These are phyloP conservation scores for Venturia oleaginea DNA, from an alignment of 2,329 filamentous ascomycete genomes.

Conservation along the genomic window DNA sequence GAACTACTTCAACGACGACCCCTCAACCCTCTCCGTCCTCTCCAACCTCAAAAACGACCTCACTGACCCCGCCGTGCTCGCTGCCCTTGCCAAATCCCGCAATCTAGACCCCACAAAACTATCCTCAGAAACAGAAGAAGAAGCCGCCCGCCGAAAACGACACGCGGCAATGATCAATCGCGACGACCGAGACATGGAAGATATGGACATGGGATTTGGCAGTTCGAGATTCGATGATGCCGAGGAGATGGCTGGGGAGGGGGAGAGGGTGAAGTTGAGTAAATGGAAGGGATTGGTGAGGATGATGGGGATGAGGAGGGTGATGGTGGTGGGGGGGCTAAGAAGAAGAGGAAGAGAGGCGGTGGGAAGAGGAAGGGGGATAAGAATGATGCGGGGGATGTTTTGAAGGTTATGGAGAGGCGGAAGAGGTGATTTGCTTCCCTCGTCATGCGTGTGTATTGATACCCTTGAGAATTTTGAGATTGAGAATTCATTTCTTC, in stretches of 20 bases:
- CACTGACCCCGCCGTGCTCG: slow-evolving; percentile 70
- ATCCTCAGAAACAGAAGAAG: slow-evolving; percentile 36
- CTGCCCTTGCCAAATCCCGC: slow-evolving; percentile 72
- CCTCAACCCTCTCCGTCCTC: slow-evolving; percentile 17
- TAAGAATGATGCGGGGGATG: slow-evolving; percentile 68
- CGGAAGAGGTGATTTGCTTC: slow-evolving; percentile 31
- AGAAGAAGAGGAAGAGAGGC: slow-evolving; percentile 55
- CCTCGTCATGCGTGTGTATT: not conserved
- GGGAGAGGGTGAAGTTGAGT: slow-evolving; percentile 55
- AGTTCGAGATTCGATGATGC: slow-evolving; percentile 80
- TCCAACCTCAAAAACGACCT: slow-evolving; percentile 22
- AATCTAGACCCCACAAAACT: slow-evolving; percentile 37
- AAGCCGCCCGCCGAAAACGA: slow-evolving; percentile 57
- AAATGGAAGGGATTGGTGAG: slow-evolving; percentile 45
- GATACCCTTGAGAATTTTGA: not conserved
- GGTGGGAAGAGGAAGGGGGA: slow-evolving; percentile 71
- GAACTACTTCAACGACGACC: slow-evolving; percentile 29
- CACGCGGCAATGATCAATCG: slow-evolving; percentile 57
- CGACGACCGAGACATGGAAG: slow-evolving; percentile 73
- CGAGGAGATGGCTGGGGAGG: slow-evolving; percentile 61
- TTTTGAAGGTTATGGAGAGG: slow-evolving; percentile 67
- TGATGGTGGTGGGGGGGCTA: slow-evolving; percentile 43
- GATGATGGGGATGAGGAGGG: slow-evolving; percentile 49
- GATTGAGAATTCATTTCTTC: too few relatives aligned
- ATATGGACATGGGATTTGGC: slow-evolving; percentile 93